Base-by-base conservation (phyloP, 805 yeast genomes). In the Ogataea henricii region DNA sequence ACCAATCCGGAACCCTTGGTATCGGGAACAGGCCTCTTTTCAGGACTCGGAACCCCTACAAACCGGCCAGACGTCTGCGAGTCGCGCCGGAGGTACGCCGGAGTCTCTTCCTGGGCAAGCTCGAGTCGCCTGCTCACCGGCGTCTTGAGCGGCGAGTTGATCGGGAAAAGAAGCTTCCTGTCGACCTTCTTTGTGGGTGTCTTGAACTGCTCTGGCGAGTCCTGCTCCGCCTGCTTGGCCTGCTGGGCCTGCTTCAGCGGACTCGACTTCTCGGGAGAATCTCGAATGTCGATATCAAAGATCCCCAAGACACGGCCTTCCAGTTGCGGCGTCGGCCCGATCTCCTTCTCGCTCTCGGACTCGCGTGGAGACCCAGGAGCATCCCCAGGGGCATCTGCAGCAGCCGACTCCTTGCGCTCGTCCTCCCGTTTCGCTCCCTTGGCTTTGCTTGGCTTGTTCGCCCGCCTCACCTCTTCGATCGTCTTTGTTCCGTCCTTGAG, bases 281-380 rank as follows among this genome's bases (percentile, higher is more conserved):
- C 52, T 21, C 47, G 49, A 6, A 51, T 42, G 16, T 59, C 60
- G 45, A 82, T 70, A 51, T 88, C 96, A 59, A 89, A 84, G 3
- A 89, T 72, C 14, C 94, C 82, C 27, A 87, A 63, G 0, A 87
- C 87, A 45, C 85, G 77, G 0, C 96, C 96, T 51, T 83, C 75
- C 8, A 88, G 75, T 56, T 89, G 96, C 0, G 96, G 96, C 0
- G 96, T 89, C 0, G 96, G 96, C 0, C 96, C 96, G 10, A 88
- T 62, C 50, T 81, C 86, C 20, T 46, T 47, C 13, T 51, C 58
- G 22, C 52, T 51, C 34, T 39, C 42, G 4, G 51, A 40, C 23
- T 47, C 46, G 3, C 40, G 40, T 5, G 50, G 48, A 2, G 40
- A 16, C n/a, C n/a, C 33, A 4, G 38, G 12, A 10, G 30, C 16